Conservation (phyloP, 805 yeast species). For the Saccharomycopsis fibuligera region DNA sequence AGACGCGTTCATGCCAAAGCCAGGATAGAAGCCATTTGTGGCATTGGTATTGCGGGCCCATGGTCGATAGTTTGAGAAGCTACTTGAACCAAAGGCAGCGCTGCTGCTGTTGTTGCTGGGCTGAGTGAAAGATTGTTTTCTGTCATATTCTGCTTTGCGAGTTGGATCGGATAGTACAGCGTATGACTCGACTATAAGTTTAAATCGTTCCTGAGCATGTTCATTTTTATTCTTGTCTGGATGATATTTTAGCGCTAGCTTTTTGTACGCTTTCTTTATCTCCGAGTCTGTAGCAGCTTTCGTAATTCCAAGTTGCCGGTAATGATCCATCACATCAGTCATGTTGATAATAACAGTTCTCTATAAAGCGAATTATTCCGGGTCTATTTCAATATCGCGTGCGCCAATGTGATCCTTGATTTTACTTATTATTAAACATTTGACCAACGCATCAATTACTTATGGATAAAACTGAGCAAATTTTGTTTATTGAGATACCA, state of each 20-base stretch:
- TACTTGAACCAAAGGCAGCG: not conserved
- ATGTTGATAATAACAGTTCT: not conserved
- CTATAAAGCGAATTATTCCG: not conserved
- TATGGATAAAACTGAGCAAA: too few species aligned
- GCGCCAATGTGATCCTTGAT: too few species aligned
- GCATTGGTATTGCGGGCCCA: not conserved
- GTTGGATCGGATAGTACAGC: conserved; percentile 17
- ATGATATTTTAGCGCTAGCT: conserved; percentile 64
- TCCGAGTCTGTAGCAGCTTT: conserved; percentile 29
- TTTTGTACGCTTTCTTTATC: conserved; percentile 74
- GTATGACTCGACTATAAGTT: conserved; percentile 17
- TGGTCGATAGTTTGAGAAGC: not conserved
- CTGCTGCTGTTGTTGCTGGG: not conserved
- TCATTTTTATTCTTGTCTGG: conserved; percentile 70
- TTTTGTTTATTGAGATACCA: too few species aligned
- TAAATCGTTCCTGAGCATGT: conserved; percentile 24
- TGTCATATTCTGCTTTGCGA: conserved; percentile 15
- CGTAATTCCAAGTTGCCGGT: conserved; percentile 42
- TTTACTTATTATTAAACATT: too few species aligned
- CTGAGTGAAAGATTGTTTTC: not conserved
- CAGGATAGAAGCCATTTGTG: not conserved
- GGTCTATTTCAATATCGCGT: too few species aligned
- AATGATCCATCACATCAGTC: conserved; percentile 44
- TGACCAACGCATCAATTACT: too few species aligned
- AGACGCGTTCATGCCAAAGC: not conserved